Evolutionary conservation across 176 grass and related monocot genomes (phyloP).

Genomic region (Tillandsia fasciculata): DNA sequence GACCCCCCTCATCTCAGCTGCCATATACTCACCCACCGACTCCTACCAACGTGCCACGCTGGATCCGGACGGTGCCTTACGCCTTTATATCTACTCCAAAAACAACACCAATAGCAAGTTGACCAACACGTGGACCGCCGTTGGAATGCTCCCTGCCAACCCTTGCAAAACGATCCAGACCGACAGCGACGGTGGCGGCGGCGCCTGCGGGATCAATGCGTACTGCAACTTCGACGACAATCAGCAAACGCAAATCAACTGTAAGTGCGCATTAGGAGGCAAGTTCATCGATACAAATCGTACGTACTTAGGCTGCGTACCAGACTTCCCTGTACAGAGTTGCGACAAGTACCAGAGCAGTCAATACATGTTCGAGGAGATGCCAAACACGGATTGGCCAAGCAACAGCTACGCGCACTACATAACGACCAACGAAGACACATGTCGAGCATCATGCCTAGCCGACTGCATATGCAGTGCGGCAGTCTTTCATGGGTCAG

Average conservation of each 20-base stretch:
- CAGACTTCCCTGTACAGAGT: not conserved
- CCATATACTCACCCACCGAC: not conserved
- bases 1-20: not conserved
- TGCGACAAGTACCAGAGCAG: not conserved
- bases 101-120: not conserved
- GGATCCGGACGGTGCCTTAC: slow-evolving; percentile 32
- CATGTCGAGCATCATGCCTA: not conserved
- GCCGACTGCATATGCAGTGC: slow-evolving; percentile 14
- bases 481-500: not conserved
- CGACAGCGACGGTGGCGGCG: too few relatives aligned
- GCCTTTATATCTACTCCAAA: slow-evolving; percentile 25
- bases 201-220: too few relatives aligned
- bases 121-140: too few relatives aligned
- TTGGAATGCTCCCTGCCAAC: too few relatives aligned
- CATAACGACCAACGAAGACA: not conserved
- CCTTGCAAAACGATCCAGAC: too few relatives aligned
- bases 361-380: not conserved
- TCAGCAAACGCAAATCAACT: too few relatives aligned
- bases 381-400: not conserved
- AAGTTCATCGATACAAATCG: not conserved
- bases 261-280: too few relatives aligned
- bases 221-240: too few relatives aligned
- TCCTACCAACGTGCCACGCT: slow-evolving; percentile 29
- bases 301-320: not conserved
- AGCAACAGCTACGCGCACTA: not conserved